Percentiles rank a stretch among this genome's conserved stretches.
These are phyloP conservation scores for Ceriops zippeliana DNA, from an alignment of 345 rosid species.

Conservation along the genomic window DNA sequence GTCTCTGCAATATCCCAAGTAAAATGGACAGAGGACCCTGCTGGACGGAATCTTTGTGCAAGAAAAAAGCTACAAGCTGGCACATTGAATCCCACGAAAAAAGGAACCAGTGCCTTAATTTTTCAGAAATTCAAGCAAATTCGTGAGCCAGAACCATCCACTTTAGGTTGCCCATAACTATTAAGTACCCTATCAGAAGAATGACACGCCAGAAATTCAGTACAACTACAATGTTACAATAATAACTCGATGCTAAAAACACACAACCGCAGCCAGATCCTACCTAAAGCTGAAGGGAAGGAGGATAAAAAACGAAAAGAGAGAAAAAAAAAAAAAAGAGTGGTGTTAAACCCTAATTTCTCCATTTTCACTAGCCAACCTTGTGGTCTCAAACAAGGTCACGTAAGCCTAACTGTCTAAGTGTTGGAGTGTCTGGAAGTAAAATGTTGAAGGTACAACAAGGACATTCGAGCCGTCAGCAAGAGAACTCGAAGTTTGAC, in stretches of 20 bases:
- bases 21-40: too few species aligned
- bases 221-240: constrained; percentile 19
- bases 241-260: constrained; percentile 19
- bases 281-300: constrained; percentile 24
- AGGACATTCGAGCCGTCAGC: constrained; percentile 25
- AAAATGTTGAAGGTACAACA: constrained; percentile 18
- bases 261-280: constrained; percentile 25
- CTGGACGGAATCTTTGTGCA: too few species aligned
- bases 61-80: too few species aligned
- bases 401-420: constrained; percentile 16
- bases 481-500: constrained; percentile 50
- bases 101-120: too few species aligned
- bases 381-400: constrained; percentile 9
- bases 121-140: background rate
- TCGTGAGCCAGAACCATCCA: constrained; percentile 3
- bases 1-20: too few species aligned
- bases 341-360: constrained; percentile 20
- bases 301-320: too few species aligned
- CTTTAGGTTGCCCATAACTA: constrained; percentile 16
- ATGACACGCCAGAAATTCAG: constrained; percentile 24
- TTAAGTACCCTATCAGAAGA: constrained; percentile 19
- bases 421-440: constrained; percentile 7
- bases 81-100: too few species aligned
- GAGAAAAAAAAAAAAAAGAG: background rate
- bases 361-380: constrained; percentile 14